Evolutionary conservation across 306 rosid genomes (phyloP), one percentile per base, ranked within the genome.

Genomic region (Trifolium repens): DNA sequence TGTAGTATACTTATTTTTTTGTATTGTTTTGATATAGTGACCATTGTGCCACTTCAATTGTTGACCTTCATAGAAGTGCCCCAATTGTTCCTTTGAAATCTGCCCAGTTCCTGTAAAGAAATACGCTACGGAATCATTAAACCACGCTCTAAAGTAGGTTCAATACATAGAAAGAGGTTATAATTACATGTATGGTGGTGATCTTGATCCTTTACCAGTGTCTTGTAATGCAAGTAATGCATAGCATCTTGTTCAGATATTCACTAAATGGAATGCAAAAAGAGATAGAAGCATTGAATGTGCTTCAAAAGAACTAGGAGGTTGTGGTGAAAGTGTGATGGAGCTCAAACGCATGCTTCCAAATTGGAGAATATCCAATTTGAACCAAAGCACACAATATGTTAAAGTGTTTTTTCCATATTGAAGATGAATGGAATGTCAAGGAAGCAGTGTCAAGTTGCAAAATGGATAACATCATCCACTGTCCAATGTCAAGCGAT

Each of bases 151-250:
- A 89, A 78, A 42, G 5, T 86, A 86, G 78, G 86, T 86, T 76
- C 96, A 54, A 35, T 89, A 89, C 52, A 59, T 68, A 71, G 42
- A 82, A 46, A 88, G 71, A 80, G 97, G 97, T 7, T 65, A 39
- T 74, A 88, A 83, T 52, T 91, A 91, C 78, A 89, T 91, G 82
- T 90, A 88, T 39, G 96, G 97, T 43, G 93, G 93, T 61, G 86
- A 89, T 35, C 88, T 91, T 52, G 85, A 89, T 40, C 89, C 91
- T 49, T 54, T 74, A 24, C 79, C 0, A 3, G 76, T 35, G 16
- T 69, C 74, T 32, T 24, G 27, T 71, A 30, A 73, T 62, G 64
- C 71, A 49, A 75, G 67, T 24, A 42, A 68, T 55, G 68, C 76
- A 39, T 39, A 74, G 34, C 39, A 62, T 71, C 78, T 34, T 42